phyloP scores from a whole-genome alignment of 768 basidiomycete species.

The Thelephora ganbajun region DNA sequence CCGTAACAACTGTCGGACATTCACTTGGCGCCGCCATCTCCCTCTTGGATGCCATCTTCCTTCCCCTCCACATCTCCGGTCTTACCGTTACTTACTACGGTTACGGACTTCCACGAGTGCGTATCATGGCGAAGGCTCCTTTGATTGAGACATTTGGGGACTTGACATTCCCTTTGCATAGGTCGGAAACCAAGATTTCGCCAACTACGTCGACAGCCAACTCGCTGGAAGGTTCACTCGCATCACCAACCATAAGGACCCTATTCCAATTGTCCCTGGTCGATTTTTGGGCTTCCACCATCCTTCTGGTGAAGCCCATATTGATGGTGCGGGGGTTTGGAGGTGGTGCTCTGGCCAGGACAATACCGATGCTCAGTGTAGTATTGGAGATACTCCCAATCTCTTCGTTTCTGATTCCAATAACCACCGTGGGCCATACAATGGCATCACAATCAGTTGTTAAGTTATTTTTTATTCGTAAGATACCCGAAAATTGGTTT shows the following conservation, averaged over 20 bases:
- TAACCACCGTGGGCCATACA: constrained; percentile 25
- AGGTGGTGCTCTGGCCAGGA: constrained; percentile 45
- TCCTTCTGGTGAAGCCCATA: constrained; percentile 24
- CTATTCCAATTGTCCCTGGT: constrained; percentile 22
- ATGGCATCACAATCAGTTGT: no score
- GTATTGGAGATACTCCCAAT: constrained; percentile 35
- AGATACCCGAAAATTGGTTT: no score
- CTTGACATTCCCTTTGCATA: constrained; percentile 10
- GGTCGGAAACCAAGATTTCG: constrained; percentile 48
- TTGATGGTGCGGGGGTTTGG: constrained; percentile 34
- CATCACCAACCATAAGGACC: constrained; percentile 37
- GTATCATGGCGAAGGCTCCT: constrained; percentile 1
- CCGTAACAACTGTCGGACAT: constrained; percentile 31
- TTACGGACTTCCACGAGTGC: constrained; percentile 21
- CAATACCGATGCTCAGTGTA: constrained; percentile 37
- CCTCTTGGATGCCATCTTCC: constrained; percentile 36
- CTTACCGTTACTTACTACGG: constrained; percentile 13
- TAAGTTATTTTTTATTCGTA: no score
- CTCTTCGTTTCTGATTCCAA: constrained; percentile 27
- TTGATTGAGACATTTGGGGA: not conserved
- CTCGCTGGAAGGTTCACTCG: constrained; percentile 26
- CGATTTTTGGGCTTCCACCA: constrained; percentile 31
- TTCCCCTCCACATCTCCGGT: constrained; percentile 34
- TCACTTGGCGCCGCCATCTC: constrained; percentile 38
- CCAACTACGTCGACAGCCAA: constrained; percentile 37